Evolutionary conservation across 2,329 filamentous ascomycete species (phyloP), one percentile per base, ranked within the genome.

Genomic region (Aspergillus tubingensis): DNA sequence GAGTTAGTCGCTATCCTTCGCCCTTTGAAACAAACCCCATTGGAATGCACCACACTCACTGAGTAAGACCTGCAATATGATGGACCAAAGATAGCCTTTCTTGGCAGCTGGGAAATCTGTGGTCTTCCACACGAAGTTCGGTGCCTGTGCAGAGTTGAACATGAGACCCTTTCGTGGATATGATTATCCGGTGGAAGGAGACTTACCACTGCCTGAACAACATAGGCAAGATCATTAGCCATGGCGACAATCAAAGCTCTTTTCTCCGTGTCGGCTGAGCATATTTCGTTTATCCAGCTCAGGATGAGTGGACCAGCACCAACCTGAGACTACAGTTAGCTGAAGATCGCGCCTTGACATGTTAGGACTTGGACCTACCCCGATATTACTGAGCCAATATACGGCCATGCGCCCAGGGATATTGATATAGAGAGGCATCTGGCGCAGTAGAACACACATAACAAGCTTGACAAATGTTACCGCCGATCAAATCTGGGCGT

Each of bases 81-180:
- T 74, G 1, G 68, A 72, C 71, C 72, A 79, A 0, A 70, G 63
- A 55, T 78, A 78, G 5, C 77, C 77, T 27, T 74, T 76, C 13
- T 60, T 66, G 0, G 76, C 76, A 1, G 68, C 69, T 0, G 77
- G 77, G 32, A 77, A 79, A 5, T 73, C 73, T 0, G 73, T 74
- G 0, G 76, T 79, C 54, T 78, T 78, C 77, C 77, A 79, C 1
- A 79, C 72, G 51, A 79, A 78, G 53, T 79, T 79, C 0, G 76
- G 76, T 1, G 69, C 68, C 67, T 69, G 30, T 13, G 11, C 32
- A 36, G 5, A 6, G 19, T 6, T 15, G 17, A 23, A 15, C 7
- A 3, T 21, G 8, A 5, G 1, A 13, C 5, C 0, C 17, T 8
- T 25, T 5, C 10, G 32, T 36, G 0, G 10, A 6, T 13, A 36